Conservation (phyloP, 2,329 filamentous ascomycete species). For the Apiospora kogelbergensis region DNA sequence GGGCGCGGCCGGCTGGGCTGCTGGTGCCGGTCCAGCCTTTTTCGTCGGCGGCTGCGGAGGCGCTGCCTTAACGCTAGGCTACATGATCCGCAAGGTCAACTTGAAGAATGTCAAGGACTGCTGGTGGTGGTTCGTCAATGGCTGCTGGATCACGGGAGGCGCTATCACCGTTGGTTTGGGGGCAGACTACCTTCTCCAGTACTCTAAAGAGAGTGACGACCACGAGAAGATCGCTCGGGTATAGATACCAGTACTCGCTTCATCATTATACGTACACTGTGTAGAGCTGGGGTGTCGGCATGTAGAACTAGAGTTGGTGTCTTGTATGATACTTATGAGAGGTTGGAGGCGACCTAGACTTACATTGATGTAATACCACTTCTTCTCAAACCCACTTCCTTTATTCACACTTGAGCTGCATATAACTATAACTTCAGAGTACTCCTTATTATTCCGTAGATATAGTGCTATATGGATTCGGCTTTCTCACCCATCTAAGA, state of each 20-base stretch:
- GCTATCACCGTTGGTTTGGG: conserved; percentile 59
- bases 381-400: background rate
- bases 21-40: conserved; percentile 68
- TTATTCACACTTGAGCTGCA: background rate
- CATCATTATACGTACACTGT: background rate
- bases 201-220: conserved; percentile 26
- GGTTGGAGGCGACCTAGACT: background rate
- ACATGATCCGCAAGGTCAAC: conserved; percentile 69
- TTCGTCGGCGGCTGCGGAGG: conserved; percentile 68
- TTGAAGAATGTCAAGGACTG: conserved; percentile 66
- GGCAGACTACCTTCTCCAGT: conserved; percentile 58
- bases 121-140: conserved; percentile 77
- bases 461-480: background rate
- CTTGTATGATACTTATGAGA: background rate
- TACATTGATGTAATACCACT: background rate
- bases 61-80: conserved; percentile 56
- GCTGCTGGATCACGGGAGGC: conserved; percentile 68
- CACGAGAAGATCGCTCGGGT: background rate
- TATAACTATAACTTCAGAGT: too few species aligned
- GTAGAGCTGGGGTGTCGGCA: too few species aligned
- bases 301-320: background rate
- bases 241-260: background rate
- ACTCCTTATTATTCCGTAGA: too few species aligned
- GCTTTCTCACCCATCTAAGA: background rate
- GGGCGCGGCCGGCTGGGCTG: conserved; percentile 65